phyloP scores from a whole-genome alignment of 768 basidiomycete species.

The Heimioporus sp. region DNA sequence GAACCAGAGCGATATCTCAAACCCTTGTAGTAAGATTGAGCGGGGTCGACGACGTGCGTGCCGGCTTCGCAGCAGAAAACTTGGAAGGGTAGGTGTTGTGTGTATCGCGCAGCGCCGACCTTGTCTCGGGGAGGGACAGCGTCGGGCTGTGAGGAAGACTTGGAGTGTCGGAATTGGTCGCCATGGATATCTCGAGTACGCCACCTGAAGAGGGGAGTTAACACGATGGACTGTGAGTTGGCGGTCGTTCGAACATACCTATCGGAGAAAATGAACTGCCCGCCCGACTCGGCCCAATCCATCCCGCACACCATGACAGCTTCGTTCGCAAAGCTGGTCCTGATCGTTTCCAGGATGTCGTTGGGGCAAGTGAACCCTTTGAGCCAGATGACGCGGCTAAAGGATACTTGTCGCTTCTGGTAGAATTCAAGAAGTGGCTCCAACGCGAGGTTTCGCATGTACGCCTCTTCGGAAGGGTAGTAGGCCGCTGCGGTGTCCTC shows the following conservation, averaged over 20 bases:
- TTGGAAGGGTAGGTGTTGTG: conserved; percentile 93
- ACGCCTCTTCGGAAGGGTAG: conserved; percentile 93
- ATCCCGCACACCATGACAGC: conserved; percentile 99
- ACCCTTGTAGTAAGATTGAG: conserved; percentile 92
- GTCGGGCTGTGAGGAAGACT: conserved; percentile 86
- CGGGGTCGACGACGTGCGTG: conserved; percentile 94
- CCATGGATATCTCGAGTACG: conserved; percentile 97
- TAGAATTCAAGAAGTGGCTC: conserved; percentile 87
- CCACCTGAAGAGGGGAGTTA: conserved; percentile 57
- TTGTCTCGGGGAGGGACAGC: conserved; percentile 91
- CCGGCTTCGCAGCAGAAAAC: conserved; percentile 99
- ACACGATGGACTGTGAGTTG: not conserved
- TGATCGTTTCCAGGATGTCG: conserved; percentile 94
- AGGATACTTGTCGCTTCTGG: conserved; percentile 73
- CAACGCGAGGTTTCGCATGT: conserved; percentile 88
- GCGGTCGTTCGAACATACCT: conserved; percentile 48
- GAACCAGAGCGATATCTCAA: conserved; percentile 80
- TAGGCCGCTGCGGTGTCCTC: conserved; percentile 83
- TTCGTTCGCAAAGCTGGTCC: conserved; percentile 85
- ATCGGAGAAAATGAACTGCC: conserved; percentile 97
- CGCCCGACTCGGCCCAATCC: conserved; percentile 99
- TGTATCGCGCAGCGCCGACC: conserved; percentile 78
- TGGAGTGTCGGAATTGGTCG: conserved; percentile 96
- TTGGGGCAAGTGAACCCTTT: conserved; percentile 99
- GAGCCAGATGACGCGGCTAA: conserved; percentile 92